These are phyloP conservation scores for Lablab purpureus DNA, from an alignment of 306 rosid genomes.

Conservation along the genomic window DNA sequence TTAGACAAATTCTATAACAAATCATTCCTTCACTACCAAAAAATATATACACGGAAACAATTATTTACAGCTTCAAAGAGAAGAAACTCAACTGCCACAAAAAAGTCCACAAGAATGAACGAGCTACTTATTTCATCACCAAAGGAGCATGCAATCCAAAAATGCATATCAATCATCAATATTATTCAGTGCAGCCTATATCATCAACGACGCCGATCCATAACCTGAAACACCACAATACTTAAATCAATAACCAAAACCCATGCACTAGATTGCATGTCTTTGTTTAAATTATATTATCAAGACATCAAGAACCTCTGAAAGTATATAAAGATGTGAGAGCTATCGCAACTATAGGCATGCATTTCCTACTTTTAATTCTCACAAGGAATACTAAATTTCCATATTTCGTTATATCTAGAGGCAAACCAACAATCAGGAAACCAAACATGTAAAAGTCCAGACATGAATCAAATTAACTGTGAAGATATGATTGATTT, in stretches of 20 bases:
- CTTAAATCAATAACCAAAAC: constrained; percentile 52
- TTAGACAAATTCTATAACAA: constrained; percentile 52
- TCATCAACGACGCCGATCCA: constrained; percentile 42
- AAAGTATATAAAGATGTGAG: not conserved
- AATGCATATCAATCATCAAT: constrained; percentile 40
- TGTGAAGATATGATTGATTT: not conserved
- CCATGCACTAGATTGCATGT: constrained; percentile 35
- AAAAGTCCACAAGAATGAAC: constrained; percentile 78
- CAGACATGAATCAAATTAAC: not conserved
- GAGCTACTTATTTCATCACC: constrained; percentile 70
- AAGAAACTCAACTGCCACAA: constrained; percentile 98
- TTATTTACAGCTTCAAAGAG: constrained; percentile 92
- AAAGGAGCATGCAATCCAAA: constrained; percentile 55
- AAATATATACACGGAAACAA: constrained; percentile 54
- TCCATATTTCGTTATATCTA: not conserved
- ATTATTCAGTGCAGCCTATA: constrained; percentile 47
- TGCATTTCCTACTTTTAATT: constrained; percentile 31
- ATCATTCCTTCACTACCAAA: constrained; percentile 54
- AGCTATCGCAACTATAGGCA: constrained; percentile 16
- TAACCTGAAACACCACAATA: constrained; percentile 66
- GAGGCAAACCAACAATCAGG: constrained; percentile 26
- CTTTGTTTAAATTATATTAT: constrained; percentile 7
- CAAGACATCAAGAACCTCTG: constrained; percentile 9
- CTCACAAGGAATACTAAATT: constrained; percentile 11
- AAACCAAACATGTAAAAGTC: constrained; percentile 28